Conservation (phyloP, 139 green algal genomes). For the Coelastrella sp. region DNA sequence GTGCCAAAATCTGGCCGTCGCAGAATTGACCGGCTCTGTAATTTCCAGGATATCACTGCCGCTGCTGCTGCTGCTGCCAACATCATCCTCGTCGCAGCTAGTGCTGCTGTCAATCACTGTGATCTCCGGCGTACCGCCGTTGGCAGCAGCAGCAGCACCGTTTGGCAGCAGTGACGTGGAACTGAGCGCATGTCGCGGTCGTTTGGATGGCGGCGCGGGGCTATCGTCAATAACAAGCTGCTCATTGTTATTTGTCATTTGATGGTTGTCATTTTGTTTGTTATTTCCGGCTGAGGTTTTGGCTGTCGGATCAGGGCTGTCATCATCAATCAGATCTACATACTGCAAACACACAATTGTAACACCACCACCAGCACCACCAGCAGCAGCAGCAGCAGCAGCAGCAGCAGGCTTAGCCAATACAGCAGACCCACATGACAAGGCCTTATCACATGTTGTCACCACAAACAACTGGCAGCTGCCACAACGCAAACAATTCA, state of each 20-base stretch:
- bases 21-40: not conserved
- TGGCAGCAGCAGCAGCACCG: slow-evolving; percentile 20
- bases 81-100: slow-evolving; percentile 1
- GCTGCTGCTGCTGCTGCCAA: slow-evolving; percentile 7
- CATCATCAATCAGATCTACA: not conserved
- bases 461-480: no score
- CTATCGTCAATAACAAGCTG: not conserved
- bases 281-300: not conserved
- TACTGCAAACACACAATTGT: not conserved
- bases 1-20: not conserved
- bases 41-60: slow-evolving; percentile 3
- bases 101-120: slow-evolving; percentile 24
- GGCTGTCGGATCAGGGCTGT: not conserved
- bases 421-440: no score
- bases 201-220: not conserved
- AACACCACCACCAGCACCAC: not conserved
- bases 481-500: no score
- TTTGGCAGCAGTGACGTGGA: not conserved
- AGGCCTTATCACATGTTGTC: no score
- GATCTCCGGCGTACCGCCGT: not conserved
- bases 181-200: not conserved
- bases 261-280: not conserved
- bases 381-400: slow-evolving; percentile 9
- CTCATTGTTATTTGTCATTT: no score
- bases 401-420: not conserved